phyloP scores from a whole-genome alignment of 768 basidiomycete genomes.

The Suillus spraguei region DNA sequence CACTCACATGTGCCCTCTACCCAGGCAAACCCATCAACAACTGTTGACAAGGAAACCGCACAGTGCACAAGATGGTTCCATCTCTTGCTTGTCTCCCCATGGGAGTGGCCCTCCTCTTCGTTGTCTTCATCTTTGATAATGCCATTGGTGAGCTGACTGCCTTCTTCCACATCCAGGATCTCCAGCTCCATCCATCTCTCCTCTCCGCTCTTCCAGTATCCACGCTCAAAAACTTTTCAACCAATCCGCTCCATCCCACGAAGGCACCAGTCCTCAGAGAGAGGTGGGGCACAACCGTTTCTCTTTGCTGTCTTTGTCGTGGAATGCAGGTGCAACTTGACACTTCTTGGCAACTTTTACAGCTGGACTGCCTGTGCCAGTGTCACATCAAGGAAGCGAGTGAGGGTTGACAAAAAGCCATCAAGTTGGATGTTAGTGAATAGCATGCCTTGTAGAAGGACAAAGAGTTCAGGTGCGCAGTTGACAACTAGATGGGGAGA shows the following conservation, averaged over 20 bases:
- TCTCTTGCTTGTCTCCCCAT: slow-evolving; percentile 48
- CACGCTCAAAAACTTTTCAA: slow-evolving; percentile 82
- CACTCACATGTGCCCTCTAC: slow-evolving; percentile 59
- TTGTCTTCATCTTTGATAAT: slow-evolving; percentile 79
- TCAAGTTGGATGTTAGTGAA: slow-evolving; percentile 96
- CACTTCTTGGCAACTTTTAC: slow-evolving; percentile 57
- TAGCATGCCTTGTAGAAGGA: slow-evolving; percentile 94
- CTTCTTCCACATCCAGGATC: slow-evolving; percentile 66
- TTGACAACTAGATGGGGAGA: slow-evolving; percentile 81
- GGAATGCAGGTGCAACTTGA: slow-evolving; percentile 20
- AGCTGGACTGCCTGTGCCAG: slow-evolving; percentile 35
- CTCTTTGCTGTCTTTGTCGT: slow-evolving; percentile 42
- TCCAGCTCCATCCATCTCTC: slow-evolving; percentile 74
- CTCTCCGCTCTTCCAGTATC: slow-evolving; percentile 32
- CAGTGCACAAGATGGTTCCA: slow-evolving; percentile 79
- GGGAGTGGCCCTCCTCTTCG: slow-evolving; percentile 42
- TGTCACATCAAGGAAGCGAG: slow-evolving; percentile 75
- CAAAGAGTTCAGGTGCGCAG: slow-evolving; percentile 77
- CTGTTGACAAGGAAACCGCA: slow-evolving; percentile 63
- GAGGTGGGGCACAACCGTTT: slow-evolving; percentile 61
- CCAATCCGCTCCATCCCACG: slow-evolving; percentile 91
- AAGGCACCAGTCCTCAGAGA: slow-evolving; percentile 94
- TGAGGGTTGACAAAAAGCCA: slow-evolving; percentile 79
- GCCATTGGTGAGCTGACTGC: slow-evolving; percentile 65
- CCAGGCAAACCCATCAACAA: slow-evolving; percentile 79